Conservation (phyloP, 192 early-diverging fungal species). For the Coemansia sp. region DNA sequence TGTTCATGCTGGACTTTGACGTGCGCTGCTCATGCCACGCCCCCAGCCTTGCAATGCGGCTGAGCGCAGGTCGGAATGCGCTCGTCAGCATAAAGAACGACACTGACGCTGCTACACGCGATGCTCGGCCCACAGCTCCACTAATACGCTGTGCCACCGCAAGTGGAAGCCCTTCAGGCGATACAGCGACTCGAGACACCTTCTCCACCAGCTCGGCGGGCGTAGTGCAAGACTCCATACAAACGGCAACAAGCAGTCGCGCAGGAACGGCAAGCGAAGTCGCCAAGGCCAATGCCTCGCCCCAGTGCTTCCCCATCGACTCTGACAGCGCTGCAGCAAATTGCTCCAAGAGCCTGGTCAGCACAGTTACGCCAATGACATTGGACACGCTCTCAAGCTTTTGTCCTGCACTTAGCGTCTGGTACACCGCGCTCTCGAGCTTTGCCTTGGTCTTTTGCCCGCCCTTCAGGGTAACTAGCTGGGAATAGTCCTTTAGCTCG, state of each 20-base stretch:
- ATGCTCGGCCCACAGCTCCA: neutral
- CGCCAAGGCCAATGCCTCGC: neutral
- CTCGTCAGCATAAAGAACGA: constrained; percentile 31
- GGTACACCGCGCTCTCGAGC: constrained; percentile 16
- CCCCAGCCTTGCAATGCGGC: constrained; percentile 18
- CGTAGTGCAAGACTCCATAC: constrained; percentile 34
- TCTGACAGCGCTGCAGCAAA: constrained; percentile 15
- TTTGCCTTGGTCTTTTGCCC: neutral
- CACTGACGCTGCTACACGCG: constrained; percentile 7
- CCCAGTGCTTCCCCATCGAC: constrained; percentile 26
- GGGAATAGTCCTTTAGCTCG: constrained; percentile 8
- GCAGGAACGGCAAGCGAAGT: neutral
- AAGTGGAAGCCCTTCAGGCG: neutral
- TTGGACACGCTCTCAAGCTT: constrained; percentile 33
- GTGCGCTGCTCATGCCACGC: constrained; percentile 30
- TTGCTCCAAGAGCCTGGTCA: constrained; percentile 22
- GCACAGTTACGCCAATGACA: constrained; percentile 24
- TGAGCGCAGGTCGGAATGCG: constrained; percentile 30
- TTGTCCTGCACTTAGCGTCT: constrained; percentile 27
- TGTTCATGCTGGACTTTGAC: constrained; percentile 47
- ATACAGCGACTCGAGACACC: neutral
- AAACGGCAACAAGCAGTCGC: constrained; percentile 7
- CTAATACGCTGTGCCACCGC: neutral
- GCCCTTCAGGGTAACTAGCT: neutral
- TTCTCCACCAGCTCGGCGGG: constrained; percentile 20